phyloP scores from a whole-genome alignment of 2,329 filamentous ascomycete species.

The Ophiocordyceps robertsii region DNA sequence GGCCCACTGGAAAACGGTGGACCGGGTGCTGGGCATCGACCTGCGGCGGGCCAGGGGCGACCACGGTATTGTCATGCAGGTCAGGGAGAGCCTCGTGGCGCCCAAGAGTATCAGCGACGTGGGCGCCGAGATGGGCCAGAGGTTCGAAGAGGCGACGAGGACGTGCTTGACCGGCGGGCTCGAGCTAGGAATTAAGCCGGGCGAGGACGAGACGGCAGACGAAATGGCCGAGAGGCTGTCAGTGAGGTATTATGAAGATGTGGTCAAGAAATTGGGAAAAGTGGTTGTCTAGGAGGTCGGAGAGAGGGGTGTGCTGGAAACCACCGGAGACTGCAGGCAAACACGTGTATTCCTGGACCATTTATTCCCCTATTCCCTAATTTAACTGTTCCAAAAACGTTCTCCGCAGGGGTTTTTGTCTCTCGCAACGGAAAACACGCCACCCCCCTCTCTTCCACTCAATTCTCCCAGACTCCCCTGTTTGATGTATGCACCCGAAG shows the following conservation, averaged over 20 bases:
- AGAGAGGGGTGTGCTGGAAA: too few relatives aligned
- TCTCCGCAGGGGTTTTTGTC: too few relatives aligned
- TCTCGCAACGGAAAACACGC: too few relatives aligned
- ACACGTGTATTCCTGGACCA: too few relatives aligned
- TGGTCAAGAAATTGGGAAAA: conserved; percentile 27
- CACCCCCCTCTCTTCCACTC: too few relatives aligned
- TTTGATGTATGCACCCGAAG: too few relatives aligned
- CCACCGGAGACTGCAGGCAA: too few relatives aligned
- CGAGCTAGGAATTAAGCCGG: conserved; percentile 20
- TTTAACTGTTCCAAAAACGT: too few relatives aligned
- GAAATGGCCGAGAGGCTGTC: conserved; percentile 25
- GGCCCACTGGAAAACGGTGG: conserved; percentile 36
- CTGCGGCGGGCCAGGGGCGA: conserved; percentile 18
- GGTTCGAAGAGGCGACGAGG: conserved; percentile 22
- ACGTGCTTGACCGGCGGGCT: conserved; percentile 22
- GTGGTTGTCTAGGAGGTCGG: conserved; percentile 16
- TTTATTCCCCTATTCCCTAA: too few relatives aligned
- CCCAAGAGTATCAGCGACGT: conserved; percentile 17
- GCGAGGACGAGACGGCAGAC: conserved; percentile 26
- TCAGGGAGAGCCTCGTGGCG: conserved; percentile 18
- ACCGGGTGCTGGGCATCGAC: conserved; percentile 26
- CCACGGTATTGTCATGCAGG: conserved; percentile 22
- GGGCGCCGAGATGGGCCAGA: conserved; percentile 24
- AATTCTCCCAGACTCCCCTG: too few relatives aligned
- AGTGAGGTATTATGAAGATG: conserved; percentile 27